These are phyloP conservation scores for Flueggea neowawraea DNA, from an alignment of 441 rosid genomes.

Conservation along the genomic window DNA sequence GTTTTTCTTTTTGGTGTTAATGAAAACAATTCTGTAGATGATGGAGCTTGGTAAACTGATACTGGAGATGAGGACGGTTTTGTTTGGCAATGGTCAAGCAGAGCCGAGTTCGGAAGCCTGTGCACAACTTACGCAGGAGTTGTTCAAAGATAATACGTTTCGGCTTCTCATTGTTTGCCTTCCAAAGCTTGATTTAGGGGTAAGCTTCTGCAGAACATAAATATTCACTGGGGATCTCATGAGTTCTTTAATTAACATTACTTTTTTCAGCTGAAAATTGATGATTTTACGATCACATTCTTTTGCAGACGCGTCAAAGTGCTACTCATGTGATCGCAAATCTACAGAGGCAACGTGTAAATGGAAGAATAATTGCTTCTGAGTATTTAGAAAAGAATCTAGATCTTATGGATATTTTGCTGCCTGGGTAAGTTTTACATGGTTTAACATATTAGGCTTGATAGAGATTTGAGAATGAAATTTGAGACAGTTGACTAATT, in stretches of 20 bases:
- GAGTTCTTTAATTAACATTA: no score
- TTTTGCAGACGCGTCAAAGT: constrained; percentile 77
- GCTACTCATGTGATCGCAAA: constrained; percentile 93
- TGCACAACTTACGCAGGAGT: constrained; percentile 79
- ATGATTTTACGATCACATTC: neutral
- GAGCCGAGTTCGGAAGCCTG: constrained; percentile 92
- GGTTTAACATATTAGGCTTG: neutral
- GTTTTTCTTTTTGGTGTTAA: neutral
- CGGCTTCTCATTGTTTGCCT: constrained; percentile 69
- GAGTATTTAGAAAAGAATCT: constrained; percentile 73
- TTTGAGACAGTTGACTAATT: constrained; percentile 2
- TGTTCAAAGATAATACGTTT: constrained; percentile 64
- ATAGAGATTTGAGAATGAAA: neutral
- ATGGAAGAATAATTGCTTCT: constrained; percentile 64
- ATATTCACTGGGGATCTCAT: neutral
- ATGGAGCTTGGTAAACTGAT: constrained; percentile 59
- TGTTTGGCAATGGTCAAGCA: constrained; percentile 76
- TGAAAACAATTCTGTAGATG: constrained; percentile 36
- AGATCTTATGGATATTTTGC: constrained; percentile 70
- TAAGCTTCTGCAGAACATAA: constrained; percentile 9
- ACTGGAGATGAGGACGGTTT: constrained; percentile 67
- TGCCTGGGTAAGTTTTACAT: constrained; percentile 48
- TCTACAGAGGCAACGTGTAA: constrained; percentile 86
- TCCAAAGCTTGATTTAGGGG: constrained; percentile 83
- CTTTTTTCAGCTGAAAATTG: no score